Base-by-base conservation (phyloP, 2,329 filamentous ascomycete genomes). In the Cytospora piceicola region DNA sequence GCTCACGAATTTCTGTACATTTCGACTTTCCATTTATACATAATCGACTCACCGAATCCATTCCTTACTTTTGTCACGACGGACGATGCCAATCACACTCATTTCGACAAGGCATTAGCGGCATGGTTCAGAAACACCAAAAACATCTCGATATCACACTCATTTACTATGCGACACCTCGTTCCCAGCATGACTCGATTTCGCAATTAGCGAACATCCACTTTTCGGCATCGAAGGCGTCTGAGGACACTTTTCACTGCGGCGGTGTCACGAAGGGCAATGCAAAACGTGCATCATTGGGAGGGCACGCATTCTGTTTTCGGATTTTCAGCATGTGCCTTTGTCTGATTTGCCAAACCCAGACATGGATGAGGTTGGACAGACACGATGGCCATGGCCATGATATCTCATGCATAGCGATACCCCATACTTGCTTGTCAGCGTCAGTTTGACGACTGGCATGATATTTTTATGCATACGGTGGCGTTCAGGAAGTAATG, bases 331-430 rank as follows among this genome's bases (percentile, higher is more conserved):
- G 30, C 61, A 63, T 51, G 39, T 34, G 49, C 24, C 22, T 39
- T 36, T 57, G 36, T 54, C n/a, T 34, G 20, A 12, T 32, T 24
- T 12, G 24, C 53, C 56, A 51, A 42, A 14, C 42, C 20, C 20
- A 32, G 12, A 17, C 49, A 61, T 29, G 58, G 51, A 63, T 34
- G 56, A 54, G 42, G 61, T 63, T 57, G 61, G 61, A 57, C 56
- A 32, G 54, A 52, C 39, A 49, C 30, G 61, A 22, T 53, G 39
- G 30, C 34, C 17, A 57, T 32, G 61, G 30, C 42, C 61, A 57
- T 55, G 53, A 57, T 46, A 22, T 63, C 39, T 29, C 30, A 30
- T 63, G 61, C 61, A 63, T 63, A 63, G 61, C 61, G 61, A 63
- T 63, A 63, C 61, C 61, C 61, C 30, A 32, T 22, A 29, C 9